phyloP scores from a whole-genome alignment of 495 filamentous ascomycete species.

The Aspergillus haitiensis region DNA sequence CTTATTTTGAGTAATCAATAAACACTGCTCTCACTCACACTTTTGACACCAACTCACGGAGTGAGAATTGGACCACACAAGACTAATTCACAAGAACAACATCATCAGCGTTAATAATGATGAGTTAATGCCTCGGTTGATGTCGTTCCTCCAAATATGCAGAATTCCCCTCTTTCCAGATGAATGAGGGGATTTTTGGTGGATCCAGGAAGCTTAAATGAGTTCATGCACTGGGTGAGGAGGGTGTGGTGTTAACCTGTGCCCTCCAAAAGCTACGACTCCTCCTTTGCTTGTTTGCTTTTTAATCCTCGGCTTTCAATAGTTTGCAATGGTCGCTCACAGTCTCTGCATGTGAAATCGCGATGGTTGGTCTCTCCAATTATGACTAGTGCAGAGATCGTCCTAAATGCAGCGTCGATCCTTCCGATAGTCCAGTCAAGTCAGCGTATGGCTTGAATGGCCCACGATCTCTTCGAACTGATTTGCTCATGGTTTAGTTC shows the following conservation, averaged over 20 bases:
- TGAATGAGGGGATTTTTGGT: background rate
- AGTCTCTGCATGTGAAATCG: conserved; percentile 22
- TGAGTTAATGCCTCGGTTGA: too few species aligned
- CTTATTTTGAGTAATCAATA: too few species aligned
- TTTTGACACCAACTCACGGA: too few species aligned
- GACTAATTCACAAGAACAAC: too few species aligned
- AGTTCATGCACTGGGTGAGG: background rate
- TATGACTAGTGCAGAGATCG: background rate
- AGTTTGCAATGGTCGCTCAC: conserved; percentile 20
- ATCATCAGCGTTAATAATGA: too few species aligned
- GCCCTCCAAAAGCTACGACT: background rate
- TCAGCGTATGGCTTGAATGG: background rate
- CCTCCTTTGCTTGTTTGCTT: background rate
- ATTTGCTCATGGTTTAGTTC: background rate
- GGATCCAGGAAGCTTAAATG: conserved; percentile 18
- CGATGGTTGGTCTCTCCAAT: background rate
- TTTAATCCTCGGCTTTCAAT: conserved; percentile 22
- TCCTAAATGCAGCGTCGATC: background rate
- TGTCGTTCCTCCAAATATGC: background rate
- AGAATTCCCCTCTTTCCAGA: conserved; percentile 14
- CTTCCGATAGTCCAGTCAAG: background rate
- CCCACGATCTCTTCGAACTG: background rate
- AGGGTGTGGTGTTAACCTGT: background rate
- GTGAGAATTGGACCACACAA: too few species aligned
- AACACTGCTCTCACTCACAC: too few species aligned